These are phyloP conservation scores for Malus sieversii DNA, from an alignment of 306 rosid genomes.

Conservation along the genomic window DNA sequence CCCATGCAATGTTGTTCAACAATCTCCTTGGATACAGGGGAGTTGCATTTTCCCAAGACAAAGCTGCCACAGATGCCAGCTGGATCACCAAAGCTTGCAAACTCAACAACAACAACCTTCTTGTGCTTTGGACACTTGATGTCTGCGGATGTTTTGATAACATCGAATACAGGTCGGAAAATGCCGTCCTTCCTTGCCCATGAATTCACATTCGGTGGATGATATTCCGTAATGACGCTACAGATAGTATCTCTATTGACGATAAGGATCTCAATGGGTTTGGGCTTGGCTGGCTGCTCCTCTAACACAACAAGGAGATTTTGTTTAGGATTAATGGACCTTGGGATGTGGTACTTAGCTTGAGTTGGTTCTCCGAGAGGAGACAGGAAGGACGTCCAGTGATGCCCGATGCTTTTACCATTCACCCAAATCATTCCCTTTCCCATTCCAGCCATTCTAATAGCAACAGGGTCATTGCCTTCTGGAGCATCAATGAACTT, in stretches of 20 bases:
- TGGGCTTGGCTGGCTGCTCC: slow-evolving; percentile 5
- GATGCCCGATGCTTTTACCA: slow-evolving; percentile 5
- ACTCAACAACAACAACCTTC: background rate
- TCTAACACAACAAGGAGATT: slow-evolving; percentile 7
- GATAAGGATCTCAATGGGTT: slow-evolving; percentile 1
- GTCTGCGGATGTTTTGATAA: background rate
- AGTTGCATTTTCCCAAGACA: slow-evolving; percentile 5
- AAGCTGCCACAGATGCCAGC: background rate
- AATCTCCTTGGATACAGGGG: background rate
- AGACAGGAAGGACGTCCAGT: slow-evolving; percentile 13
- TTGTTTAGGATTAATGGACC: slow-evolving; percentile 12
- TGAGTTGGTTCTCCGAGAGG: slow-evolving; percentile 11
- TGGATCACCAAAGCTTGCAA: slow-evolving; percentile 15
- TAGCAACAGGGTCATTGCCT: slow-evolving; percentile 5
- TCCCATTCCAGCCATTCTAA: slow-evolving; percentile 6
- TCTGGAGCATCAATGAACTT: slow-evolving; percentile 13
- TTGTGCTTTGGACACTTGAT: slow-evolving; percentile 2
- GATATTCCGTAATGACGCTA: background rate
- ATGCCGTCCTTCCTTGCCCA: background rate
- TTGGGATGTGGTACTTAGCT: slow-evolving; percentile 6
- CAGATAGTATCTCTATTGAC: slow-evolving; percentile 12
- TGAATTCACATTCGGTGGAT: slow-evolving; percentile 6
- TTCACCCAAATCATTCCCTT: slow-evolving; percentile 14
- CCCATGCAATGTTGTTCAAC: slow-evolving; percentile 6
- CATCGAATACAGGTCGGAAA: background rate